Base-by-base conservation (phyloP, 2,329 filamentous ascomycete species). In the Xylariaceae sp. region DNA sequence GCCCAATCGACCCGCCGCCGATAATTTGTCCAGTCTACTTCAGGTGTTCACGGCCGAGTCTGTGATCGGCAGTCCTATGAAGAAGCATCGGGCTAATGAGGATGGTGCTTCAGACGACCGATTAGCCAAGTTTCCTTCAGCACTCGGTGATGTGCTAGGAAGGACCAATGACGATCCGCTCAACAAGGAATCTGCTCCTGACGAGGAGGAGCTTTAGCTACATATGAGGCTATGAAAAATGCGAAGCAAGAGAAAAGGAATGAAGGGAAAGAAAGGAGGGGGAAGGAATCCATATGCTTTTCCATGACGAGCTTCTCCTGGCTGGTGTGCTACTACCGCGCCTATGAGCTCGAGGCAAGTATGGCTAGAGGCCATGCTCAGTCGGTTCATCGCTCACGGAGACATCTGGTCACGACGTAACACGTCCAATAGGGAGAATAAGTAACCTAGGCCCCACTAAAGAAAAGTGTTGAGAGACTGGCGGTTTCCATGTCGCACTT, bases 31-130 rank as follows among this genome's bases (percentile, higher is more conserved):
- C 67, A 71, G 73, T 69, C 60, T 80, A 58, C 78, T 76, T 17
- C 78, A 79, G 61, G 71, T 70, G 52, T 71, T 80, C 4, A 74
- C 75, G 1, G 77, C 78, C 17, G 81, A 84, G 39, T 71, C 72
- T 6, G 71, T 77, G 3, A 73, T 90, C 18, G 88, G 86, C 53
- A 90, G 87, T 65, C 89, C 89, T 1, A 80, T 90, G 67, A 92
- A 92, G 79, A 90, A 87, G 70, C 87, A 89, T 59, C 80, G 89
- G 42, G 82, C 87, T 1, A 89, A 86, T 67, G 68, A 84, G 23
- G 77, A 80, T 6, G 80, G 77, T 6, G 73, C 77, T 45, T 74
- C 79, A 56, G 76, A 75, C 53, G 75, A 78, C 54, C 69, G 70
- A 35, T 69, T 71, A 7, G 57, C 66, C 13, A 70, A 68, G 15